These are phyloP conservation scores for Nematodospora valgi DNA, from an alignment of 805 yeast species.

Conservation along the genomic window DNA sequence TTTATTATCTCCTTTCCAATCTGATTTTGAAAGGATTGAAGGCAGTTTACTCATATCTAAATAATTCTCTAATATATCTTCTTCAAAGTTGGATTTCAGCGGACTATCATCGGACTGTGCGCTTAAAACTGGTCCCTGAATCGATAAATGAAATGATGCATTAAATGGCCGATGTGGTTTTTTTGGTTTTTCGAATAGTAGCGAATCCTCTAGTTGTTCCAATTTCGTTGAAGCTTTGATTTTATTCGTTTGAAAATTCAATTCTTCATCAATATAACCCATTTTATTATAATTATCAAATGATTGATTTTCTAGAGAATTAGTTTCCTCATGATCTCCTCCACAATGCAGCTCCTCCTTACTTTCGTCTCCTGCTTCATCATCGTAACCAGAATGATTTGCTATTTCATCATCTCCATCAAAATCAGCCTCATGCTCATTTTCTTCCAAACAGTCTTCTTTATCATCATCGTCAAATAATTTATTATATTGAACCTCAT, in stretches of 20 bases:
- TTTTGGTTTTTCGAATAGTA: not conserved
- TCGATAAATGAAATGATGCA: conserved; percentile 26
- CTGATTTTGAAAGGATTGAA: not conserved
- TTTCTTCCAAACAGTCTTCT: not conserved
- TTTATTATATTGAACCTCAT: conserved; percentile 13
- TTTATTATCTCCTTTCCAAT: not conserved
- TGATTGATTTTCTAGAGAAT: too few relatives aligned
- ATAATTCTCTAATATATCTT: conserved; percentile 37
- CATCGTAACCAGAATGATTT: not conserved
- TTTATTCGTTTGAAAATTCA: too few relatives aligned
- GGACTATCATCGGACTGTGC: conserved; percentile 7
- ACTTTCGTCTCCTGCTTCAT: not conserved
- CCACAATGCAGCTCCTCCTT: not conserved
- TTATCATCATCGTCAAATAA: conserved; percentile 13
- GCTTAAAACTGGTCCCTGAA: conserved; percentile 15
- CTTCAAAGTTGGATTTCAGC: conserved; percentile 12
- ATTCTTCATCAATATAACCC: too few relatives aligned
- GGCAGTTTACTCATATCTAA: conserved; percentile 22
- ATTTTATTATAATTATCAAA: too few relatives aligned
- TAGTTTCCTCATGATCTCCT: too few relatives aligned
- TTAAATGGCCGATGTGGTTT: conserved; percentile 13
- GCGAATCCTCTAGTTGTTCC: not conserved
- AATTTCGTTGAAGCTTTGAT: too few relatives aligned
- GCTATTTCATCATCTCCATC: conserved; percentile 5
- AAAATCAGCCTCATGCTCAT: not conserved